phyloP scores from a whole-genome alignment of 1,284 basidiomycete species.

The Phellinidium pouzarii region DNA sequence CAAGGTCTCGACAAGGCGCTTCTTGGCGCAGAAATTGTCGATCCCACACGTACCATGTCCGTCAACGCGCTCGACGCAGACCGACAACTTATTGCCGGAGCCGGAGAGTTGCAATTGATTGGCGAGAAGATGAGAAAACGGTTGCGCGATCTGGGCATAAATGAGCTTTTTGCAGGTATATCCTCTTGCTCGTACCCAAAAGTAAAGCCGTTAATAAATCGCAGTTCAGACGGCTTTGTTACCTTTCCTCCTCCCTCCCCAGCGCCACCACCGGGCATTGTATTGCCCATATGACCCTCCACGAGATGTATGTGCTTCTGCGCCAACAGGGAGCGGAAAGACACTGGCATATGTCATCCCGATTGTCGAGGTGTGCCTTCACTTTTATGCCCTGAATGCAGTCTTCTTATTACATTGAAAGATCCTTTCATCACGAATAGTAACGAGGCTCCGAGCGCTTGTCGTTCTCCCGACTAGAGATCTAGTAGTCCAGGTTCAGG shows the following conservation, averaged over 20 bases:
- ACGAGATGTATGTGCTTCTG: slow-evolving; percentile 90
- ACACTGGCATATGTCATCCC: slow-evolving; percentile 93
- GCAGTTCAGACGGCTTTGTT: slow-evolving; percentile 80
- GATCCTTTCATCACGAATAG: slow-evolving; percentile 65
- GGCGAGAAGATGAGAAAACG: slow-evolving; percentile 56
- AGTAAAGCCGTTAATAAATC: slow-evolving; percentile 3
- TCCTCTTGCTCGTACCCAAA: slow-evolving; percentile 14
- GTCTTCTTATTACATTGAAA: slow-evolving; percentile 26
- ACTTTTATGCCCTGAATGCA: slow-evolving; percentile 12
- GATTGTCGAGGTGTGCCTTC: slow-evolving; percentile 68
- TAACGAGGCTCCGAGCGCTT: slow-evolving; percentile 85
- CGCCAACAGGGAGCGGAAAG: slow-evolving; percentile 96
- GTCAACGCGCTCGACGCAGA: slow-evolving; percentile 39
- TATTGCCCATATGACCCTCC: slow-evolving; percentile 70
- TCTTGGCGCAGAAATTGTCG: slow-evolving; percentile 64
- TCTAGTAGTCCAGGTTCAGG: slow-evolving; percentile 88
- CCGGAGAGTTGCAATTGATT: slow-evolving; percentile 38
- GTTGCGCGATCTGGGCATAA: slow-evolving; percentile 69
- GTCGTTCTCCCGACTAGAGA: slow-evolving; percentile 93
- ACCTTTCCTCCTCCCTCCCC: slow-evolving; percentile 61
- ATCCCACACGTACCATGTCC: slow-evolving; percentile 45
- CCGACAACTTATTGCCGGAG: neutral
- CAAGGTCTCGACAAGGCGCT: slow-evolving; percentile 77
- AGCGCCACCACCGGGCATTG: slow-evolving; percentile 38
- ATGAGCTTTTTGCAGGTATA: slow-evolving; percentile 82